phyloP scores from a whole-genome alignment of 805 yeast species.

The Wickerhamomyces pijperi region DNA sequence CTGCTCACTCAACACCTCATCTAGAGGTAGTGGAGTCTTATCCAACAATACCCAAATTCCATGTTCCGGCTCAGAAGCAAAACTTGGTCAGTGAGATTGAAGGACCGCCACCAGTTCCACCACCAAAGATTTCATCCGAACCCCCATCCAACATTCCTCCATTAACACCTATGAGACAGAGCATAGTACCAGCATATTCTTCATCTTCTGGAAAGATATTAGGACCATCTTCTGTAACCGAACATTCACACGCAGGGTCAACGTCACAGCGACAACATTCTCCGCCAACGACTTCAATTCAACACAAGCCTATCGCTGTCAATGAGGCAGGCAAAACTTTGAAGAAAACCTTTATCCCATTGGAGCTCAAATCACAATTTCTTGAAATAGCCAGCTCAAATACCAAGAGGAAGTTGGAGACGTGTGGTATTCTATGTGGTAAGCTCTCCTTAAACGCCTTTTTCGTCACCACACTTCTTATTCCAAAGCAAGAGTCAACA shows the following conservation, averaged over 20 bases:
- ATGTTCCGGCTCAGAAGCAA: neutral
- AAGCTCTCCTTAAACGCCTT: slow-evolving; percentile 49
- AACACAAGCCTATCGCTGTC: slow-evolving; percentile 28
- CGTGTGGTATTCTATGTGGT: slow-evolving; percentile 61
- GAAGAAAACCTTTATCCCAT: slow-evolving; percentile 41
- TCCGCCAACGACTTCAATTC: slow-evolving; percentile 1
- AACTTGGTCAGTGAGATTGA: neutral
- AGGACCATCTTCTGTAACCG: too few species aligned
- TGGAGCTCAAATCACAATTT: slow-evolving; percentile 29
- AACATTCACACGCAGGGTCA: too few species aligned
- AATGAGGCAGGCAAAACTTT: slow-evolving; percentile 50
- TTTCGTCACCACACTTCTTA: slow-evolving; percentile 47
- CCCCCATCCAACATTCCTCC: neutral
- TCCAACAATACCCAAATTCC: neutral
- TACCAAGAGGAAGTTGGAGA: slow-evolving; percentile 41
- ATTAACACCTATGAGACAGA: too few species aligned
- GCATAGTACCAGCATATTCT: neutral
- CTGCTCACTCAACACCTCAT: neutral
- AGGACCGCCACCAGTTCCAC: slow-evolving; percentile 1
- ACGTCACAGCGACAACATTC: too few species aligned
- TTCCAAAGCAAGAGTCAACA: slow-evolving; percentile 56
- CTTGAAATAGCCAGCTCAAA: slow-evolving; percentile 35
- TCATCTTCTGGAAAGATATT: too few species aligned
- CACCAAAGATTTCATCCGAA: slow-evolving; percentile 2
- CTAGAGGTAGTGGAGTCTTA: neutral